Conservation (phyloP, 1,139 yeast species). For the Casaregolazyma lundiana region DNA sequence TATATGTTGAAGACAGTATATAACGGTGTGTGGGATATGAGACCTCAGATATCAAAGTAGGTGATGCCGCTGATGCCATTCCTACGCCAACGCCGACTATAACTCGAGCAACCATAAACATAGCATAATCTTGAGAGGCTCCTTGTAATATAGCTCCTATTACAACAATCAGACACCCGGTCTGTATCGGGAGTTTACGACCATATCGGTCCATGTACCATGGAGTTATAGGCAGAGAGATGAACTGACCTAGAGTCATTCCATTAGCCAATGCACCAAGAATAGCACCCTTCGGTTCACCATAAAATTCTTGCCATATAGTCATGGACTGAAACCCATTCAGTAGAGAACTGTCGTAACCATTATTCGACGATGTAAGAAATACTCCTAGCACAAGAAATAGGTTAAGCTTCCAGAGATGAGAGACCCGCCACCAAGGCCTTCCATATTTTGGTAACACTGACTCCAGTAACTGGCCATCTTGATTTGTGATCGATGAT, state of each 20-base stretch:
- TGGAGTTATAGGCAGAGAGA: constrained; percentile 13
- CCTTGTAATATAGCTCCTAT: constrained; percentile 45
- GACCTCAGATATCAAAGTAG: constrained; percentile 20
- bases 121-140: constrained; percentile 41
- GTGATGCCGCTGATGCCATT: constrained; percentile 10
- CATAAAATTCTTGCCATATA: constrained; percentile 32
- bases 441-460: too few species aligned
- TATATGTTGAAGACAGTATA: constrained; percentile 11
- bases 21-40: constrained; percentile 17
- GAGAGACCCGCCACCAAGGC: constrained; percentile 36
- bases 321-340: constrained; percentile 47
- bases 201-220: constrained; percentile 45
- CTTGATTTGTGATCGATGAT: too few species aligned
- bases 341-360: constrained; percentile 50
- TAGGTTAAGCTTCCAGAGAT: constrained; percentile 38
- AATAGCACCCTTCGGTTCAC: constrained; percentile 40
- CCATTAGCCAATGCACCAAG: constrained; percentile 34
- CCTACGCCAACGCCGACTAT: constrained; percentile 10
- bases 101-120: constrained; percentile 28
- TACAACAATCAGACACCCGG: constrained; percentile 40
- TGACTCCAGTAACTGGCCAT: too few species aligned
- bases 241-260: constrained; percentile 9
- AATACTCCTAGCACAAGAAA: constrained; percentile 40
- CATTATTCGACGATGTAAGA: constrained; percentile 45
- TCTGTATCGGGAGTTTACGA: constrained; percentile 40